Evolutionary conservation across 345 rosid species (phyloP), one percentile per base, ranked within the genome.

Genomic region (Eucalyptus pauciflora): DNA sequence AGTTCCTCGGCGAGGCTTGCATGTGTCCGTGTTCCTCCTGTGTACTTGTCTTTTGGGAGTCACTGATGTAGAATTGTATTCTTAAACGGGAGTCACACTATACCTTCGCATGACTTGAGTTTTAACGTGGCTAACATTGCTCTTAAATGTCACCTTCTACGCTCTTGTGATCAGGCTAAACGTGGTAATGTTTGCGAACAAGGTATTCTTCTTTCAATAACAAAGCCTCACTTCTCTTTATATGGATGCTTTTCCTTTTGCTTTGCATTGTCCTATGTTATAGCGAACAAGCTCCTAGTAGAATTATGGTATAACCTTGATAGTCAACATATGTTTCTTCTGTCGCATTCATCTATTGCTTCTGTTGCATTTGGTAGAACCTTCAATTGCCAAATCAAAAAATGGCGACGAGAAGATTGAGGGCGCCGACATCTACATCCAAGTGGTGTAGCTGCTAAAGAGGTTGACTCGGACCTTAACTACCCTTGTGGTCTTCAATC

Each of bases 161-260:
- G 60, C 2, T 54, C 60, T 54, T 54, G 60, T 54, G 27, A 54
- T 54, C 60, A 54, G 60, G 60, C 60, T 22, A 20, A 18, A 20
- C 60, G 1, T 54, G 58, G 25, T 20, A 22, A 22, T 22, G 20
- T 51, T 22, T 17, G 9, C 0, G 4, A 51, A 0, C 56, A 7
- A 7, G 56, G 56, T 7, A 51, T 58, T 25, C 67, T 25, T 58
- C 15, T 58, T 5, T 14, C 67, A 58, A 58, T 7, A 11, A 58
- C n/a, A 58, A 58, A 58, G 67, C 11, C 7, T 51, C 67, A 58
- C 67, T 25, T 0, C n/a, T 58, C 29, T 25, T 58, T 58, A 5
- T 1, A 10, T 27, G 15, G 67, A 58, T 25, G 67, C 67, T 58
- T 58, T 25, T 58, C 7, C n/a, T 58, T 25, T 58, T 58, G 67